Conservation (phyloP, 2,329 filamentous ascomycete genomes). For the Zymoseptoria ardabiliae region DNA sequence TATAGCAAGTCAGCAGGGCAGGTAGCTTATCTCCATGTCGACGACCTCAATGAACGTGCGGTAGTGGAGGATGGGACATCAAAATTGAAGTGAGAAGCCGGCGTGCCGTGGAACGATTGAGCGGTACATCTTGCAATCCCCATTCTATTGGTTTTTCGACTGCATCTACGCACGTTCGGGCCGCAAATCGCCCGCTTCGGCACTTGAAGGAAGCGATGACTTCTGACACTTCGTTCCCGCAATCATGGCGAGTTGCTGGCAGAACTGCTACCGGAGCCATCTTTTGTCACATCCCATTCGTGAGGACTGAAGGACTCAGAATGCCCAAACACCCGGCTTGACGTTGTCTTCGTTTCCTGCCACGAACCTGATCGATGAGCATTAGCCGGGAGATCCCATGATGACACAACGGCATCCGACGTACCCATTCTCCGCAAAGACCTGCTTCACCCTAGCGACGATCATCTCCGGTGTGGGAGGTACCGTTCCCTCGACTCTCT, state of each 20-base stretch:
- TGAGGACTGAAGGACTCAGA: background rate
- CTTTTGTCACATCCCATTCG: background rate
- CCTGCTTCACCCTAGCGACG: slow-evolving; percentile 5
- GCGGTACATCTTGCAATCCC: background rate
- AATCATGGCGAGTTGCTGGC: background rate
- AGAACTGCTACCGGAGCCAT: background rate
- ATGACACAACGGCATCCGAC: background rate
- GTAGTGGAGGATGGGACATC: too few relatives aligned
- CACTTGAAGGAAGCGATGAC: background rate
- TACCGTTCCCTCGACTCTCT: slow-evolving; percentile 2
- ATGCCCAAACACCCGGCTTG: background rate
- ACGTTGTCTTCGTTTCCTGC: background rate
- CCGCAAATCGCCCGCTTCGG: background rate
- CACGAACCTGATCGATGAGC: background rate
- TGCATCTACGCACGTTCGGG: background rate
- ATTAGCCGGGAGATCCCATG: background rate
- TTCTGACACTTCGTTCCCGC: background rate
- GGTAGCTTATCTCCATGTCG: too few relatives aligned
- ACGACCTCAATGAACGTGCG: too few relatives aligned
- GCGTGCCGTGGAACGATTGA: too few relatives aligned
- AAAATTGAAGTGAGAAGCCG: too few relatives aligned
- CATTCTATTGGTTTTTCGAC: background rate
- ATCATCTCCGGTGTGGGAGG: slow-evolving; percentile 7
- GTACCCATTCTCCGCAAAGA: slow-evolving; percentile 6
- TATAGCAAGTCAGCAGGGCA: too few relatives aligned